Conservation (phyloP, 768 basidiomycete species). For the Daedalea quercina region DNA sequence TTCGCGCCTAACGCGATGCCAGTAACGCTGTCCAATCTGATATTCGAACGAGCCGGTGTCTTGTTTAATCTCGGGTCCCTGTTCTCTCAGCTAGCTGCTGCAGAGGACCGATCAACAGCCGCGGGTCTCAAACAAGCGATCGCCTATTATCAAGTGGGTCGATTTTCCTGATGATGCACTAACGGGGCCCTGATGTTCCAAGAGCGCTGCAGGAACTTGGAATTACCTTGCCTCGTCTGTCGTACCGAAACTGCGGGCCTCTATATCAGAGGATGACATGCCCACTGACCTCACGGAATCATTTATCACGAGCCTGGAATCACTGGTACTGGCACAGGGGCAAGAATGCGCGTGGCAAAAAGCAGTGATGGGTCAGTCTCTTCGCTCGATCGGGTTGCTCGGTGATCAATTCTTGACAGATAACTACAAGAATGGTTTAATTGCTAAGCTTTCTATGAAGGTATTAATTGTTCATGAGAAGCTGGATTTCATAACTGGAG, state of each 20-base stretch:
- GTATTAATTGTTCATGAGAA: constrained; percentile 27
- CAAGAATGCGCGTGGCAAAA: constrained; percentile 97
- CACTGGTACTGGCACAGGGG: constrained; percentile 85
- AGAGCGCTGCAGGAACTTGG: constrained; percentile 73
- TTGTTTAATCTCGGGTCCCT: constrained; percentile 85
- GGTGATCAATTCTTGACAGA: constrained; percentile 26
- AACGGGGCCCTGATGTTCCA: background rate
- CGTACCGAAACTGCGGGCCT: constrained; percentile 40
- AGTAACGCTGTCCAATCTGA: constrained; percentile 62
- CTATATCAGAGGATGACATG: constrained; percentile 43
- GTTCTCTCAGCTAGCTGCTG: constrained; percentile 72
- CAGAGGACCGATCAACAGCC: constrained; percentile 59
- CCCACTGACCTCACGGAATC: constrained; percentile 61
- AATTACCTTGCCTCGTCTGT: constrained; percentile 49
- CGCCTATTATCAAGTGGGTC: constrained; percentile 57
- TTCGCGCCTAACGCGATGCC: constrained; percentile 56
- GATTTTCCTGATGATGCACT: background rate
- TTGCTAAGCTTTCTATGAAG: constrained; percentile 77
- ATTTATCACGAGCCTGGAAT: constrained; percentile 59
- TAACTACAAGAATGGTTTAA: constrained; percentile 72
- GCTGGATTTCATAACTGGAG: constrained; percentile 6
- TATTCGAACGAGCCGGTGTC: constrained; percentile 72
- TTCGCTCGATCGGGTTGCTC: background rate
- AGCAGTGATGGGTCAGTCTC: constrained; percentile 64
- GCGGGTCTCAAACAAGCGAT: constrained; percentile 86